Base-by-base conservation (phyloP, 345 rosid genomes). In the Salix koriyanagi region DNA sequence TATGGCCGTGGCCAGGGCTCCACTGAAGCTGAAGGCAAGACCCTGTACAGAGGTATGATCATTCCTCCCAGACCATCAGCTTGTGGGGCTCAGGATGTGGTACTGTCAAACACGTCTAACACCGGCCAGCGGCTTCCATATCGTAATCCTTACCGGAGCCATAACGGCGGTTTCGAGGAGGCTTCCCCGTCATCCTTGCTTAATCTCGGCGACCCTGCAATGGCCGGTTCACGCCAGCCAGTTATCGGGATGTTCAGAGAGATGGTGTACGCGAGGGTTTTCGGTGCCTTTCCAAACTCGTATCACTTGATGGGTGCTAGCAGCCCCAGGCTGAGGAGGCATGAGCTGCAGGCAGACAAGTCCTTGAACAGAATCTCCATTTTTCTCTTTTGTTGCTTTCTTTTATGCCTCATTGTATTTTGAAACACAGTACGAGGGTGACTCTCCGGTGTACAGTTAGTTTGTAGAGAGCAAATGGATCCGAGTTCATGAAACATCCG, bases 11-110 rank as follows among this genome's bases (percentile, higher is more conserved):
- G 98, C 52, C 84, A 80, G 65, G 72, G 84, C 21, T 37, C 82
- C 23, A 48, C 80, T 0, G 90, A 84, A 70, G 44, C 77, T 10
- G 79, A 72, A 79, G 71, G 74, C 65, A 87, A 86, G 79, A 36
- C 82, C 64, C 37, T 85, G 1, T 69, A 25, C 26, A 65, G 78
- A 2, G 84, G 82, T 64, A 84, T 78, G 78, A 66, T 32, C 64
- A 81, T 93, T 71, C 99, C 99, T 4, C 91, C 90, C 10, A 87
- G 99, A 80, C 99, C 99, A 32, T 80, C 91, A 1, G 91, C 90
- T 70, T 82, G 65, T 39, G 87, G 84, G 6, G 60, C 81, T 14
- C 83, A 73, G 78, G 82, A 86, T 72, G 68, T 81, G 50, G n/a
- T 74, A n/a, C n/a, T n/a, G 67, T 75, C 82, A 25, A 69, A 67